Evolutionary conservation across 257 asterid genomes (phyloP), one percentile per base, ranked within the genome.

Genomic region (Voacanga thouarsii): DNA sequence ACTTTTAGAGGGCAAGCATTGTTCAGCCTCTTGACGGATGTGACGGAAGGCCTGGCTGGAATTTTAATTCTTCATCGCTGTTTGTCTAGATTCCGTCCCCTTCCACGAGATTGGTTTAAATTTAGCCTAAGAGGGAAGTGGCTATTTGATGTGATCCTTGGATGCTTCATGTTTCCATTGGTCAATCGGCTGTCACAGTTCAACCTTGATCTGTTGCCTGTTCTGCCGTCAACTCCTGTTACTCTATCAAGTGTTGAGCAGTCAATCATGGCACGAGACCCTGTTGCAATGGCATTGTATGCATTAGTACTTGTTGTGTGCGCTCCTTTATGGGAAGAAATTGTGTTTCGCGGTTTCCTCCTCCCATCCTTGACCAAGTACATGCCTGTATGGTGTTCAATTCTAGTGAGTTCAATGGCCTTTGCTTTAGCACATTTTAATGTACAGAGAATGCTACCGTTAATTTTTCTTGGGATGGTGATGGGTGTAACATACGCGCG

Each of bases 261-360:
- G 75, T 90, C 97, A 30, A 93, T 93, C 78, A 71, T 96, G 86
- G 96, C 98, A 1, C 89, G 97, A 1, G 99, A 96, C 79, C 99
- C 98, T 0, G 84, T 93, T 16, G 98, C 99, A 14, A 92, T 96
- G 99, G 92, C 83, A 37, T 82, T 96, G 26, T 96, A 96, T 1
- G 93, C 99, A 0, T 83, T 90, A 71, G 97, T 93, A 39, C 96
- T 96, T 12, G 98, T 96, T 0, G 97, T 96, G 0, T 93, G 98
- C 7, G 99, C 98, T 45, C 99, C 98, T 16, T 49, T 96, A 68
- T 96, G 98, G 99, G 99, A 96, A 85, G 99, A 96, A 76, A 89
- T 96, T 0, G 95, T 96, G 44, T 96, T 96, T 75, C 87, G 98
- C 28, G 99, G 99, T 0, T 93, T 96, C 81, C 97, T 96, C 53